A percentile compares a stretch with the other conserved stretches of the same genome.
Evolutionary conservation across 805 yeast genomes (phyloP).

Genomic region (Metschnikowia gelsemii): DNA sequence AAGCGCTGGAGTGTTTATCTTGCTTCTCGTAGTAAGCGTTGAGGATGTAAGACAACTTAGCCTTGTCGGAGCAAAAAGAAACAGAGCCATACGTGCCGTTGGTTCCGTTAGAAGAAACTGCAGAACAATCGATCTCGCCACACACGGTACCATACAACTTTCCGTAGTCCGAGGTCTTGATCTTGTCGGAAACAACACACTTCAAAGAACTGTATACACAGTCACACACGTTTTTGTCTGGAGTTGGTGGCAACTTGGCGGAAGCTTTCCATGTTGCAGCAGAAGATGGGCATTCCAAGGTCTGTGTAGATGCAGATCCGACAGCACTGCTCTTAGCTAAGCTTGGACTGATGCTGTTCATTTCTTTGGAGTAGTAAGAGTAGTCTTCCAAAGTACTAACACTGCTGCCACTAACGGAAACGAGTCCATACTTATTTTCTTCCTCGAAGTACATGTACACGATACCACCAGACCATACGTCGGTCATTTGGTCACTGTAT

Average conservation of each 20-base stretch:
- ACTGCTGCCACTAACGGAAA: conserved; percentile 46
- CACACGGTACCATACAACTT: conserved; percentile 61
- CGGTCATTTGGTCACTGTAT: conserved; percentile 71
- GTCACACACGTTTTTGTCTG: conserved; percentile 59
- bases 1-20: conserved; percentile 15
- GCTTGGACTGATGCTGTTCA: conserved; percentile 46
- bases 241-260: conserved; percentile 76
- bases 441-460: conserved; percentile 91
- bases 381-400: conserved; percentile 66
- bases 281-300: conserved; percentile 61
- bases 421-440: conserved; percentile 78
- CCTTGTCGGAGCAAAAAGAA: conserved; percentile 69
- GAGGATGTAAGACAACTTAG: conserved; percentile 62
- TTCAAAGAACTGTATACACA: conserved; percentile 56
- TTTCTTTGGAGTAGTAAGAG: conserved; percentile 27
- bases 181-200: conserved; percentile 62
- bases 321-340: conserved; percentile 25
- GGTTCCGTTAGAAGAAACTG: conserved; percentile 60
- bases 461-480: conserved; percentile 92
- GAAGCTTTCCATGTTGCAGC: conserved; percentile 62
- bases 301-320: conserved; percentile 28
- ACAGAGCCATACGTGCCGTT: conserved; percentile 68
- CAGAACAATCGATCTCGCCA: conserved; percentile 57
- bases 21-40: conserved; percentile 53
- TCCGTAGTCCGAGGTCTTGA: conserved; percentile 55